Percentiles rank a stretch among this genome's conserved stretches.
Conservation (phyloP, 495 filamentous ascomycete genomes). For the Lentithecium fluviatile region DNA sequence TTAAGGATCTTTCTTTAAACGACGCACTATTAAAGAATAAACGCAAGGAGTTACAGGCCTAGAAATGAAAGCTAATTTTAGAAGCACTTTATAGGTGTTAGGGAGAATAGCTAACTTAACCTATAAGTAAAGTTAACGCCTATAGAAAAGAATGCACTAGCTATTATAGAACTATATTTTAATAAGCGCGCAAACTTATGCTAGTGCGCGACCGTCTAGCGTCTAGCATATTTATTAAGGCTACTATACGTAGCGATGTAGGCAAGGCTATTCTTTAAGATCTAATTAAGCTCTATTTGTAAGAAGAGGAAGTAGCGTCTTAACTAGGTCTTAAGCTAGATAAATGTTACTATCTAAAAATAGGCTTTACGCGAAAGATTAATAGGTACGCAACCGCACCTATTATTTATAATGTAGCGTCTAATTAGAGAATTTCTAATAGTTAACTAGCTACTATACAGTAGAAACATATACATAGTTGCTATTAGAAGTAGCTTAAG, state of each 20-base stretch:
- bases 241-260: conserved; percentile 18
- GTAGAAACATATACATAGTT: conserved; percentile 8
- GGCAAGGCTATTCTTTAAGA: conserved; percentile 17
- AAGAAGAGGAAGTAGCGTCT: background rate
- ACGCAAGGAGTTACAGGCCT: conserved; percentile 25
- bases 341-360: conserved; percentile 3
- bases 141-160: conserved; percentile 26
- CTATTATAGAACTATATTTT: conserved; percentile 25
- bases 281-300: conserved; percentile 19
- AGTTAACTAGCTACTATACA: conserved; percentile 2
- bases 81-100: conserved; percentile 29
- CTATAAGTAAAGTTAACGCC: conserved; percentile 12
- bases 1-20: conserved; percentile 28
- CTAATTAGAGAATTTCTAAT: too few species aligned
- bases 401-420: too few species aligned
- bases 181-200: conserved; percentile 23
- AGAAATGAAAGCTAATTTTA: conserved; percentile 32
- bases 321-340: conserved; percentile 4
- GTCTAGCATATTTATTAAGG: conserved; percentile 33
- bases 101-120: conserved; percentile 21
- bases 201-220: conserved; percentile 32
- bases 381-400: background rate
- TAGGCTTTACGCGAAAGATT: background rate
- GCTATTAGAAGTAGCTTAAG: conserved; percentile 6
- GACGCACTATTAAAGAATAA: conserved; percentile 21